Base-by-base conservation (phyloP, 371 early-diverging fungal genomes). In the Mucor sp. region DNA sequence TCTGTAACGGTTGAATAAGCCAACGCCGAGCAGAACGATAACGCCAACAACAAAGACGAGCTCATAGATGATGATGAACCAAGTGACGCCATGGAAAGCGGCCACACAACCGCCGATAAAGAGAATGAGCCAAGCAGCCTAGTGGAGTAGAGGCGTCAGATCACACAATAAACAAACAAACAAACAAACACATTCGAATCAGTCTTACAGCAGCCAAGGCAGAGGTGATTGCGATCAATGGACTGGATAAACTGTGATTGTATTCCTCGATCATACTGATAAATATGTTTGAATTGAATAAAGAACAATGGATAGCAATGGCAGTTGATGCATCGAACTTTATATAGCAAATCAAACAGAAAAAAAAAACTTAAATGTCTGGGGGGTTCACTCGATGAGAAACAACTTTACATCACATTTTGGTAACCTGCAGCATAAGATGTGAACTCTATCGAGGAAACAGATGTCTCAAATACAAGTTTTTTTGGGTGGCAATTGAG, bases 81-180 rank as follows among this genome's bases (percentile, higher is more conserved):
- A 90, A 43, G 69, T 60, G 17, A 83, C 67, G 48, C 76, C 73
- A 43, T 56, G 47, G 11, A 78, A 53, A n/a, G 73, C 78, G 21
- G 80, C 74, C 58, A 84, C 83, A 74, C 90, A 89, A 47, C 79
- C 80, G 58, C 87, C 84, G 33, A 90, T 72, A 74, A 91, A 90
- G n/a, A 82, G 70, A 63, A 91, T 86, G 44, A 90, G 63, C 91
- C 90, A 90, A 6, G 88, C 90, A 60, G 80, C 65, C 91, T 91
- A 48, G 0, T 8, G 6, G 2, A 6, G 4, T 4, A 14, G 14
- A 14, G 44, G 19, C 19, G 19, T 44, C 33, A 37, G 58, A 58
- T 25, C 25, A 30, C 21, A 37, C 32, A 6, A 65, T 12, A 30
- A 8, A 37, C 32, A 6, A 65, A 65, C 44, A 58, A 58, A 58